These are phyloP conservation scores for Xylariaceae sp. DNA, from an alignment of 2,329 filamentous ascomycete genomes.

Conservation along the genomic window DNA sequence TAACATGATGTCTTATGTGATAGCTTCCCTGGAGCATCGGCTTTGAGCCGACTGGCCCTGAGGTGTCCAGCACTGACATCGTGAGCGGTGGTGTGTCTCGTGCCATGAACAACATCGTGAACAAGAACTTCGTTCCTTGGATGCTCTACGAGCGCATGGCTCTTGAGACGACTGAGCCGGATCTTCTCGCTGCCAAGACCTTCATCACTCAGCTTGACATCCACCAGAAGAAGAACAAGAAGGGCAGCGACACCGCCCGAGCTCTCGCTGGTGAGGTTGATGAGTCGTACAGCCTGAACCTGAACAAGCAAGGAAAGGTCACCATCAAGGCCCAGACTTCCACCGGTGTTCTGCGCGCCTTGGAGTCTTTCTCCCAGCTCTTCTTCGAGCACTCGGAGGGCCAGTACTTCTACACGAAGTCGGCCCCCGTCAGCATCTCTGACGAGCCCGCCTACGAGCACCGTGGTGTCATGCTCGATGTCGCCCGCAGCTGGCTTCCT, in stretches of 20 bases:
- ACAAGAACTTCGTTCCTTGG: constrained; percentile 69
- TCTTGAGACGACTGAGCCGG: constrained; percentile 59
- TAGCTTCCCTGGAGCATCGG: constrained; percentile 47
- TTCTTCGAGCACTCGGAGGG: constrained; percentile 66
- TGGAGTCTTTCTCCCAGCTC: constrained; percentile 73
- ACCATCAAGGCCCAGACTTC: constrained; percentile 61
- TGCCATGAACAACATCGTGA: constrained; percentile 59
- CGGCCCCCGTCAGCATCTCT: constrained; percentile 65
- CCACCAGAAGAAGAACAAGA: constrained; percentile 55
- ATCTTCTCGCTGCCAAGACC: constrained; percentile 37
- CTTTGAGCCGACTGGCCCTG: constrained; percentile 37
- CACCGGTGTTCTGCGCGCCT: constrained; percentile 63
- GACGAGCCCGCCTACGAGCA: constrained; percentile 71
- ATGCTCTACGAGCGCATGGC: constrained; percentile 61
- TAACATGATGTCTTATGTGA: constrained; percentile 19
- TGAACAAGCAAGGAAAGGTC: constrained; percentile 54
- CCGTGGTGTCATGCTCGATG: constrained; percentile 75
- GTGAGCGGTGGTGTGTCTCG: constrained; percentile 54
- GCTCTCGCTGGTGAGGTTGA: constrained; percentile 60
- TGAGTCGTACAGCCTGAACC: constrained; percentile 66
- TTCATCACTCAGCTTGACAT: constrained; percentile 58
- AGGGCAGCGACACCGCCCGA: constrained; percentile 52
- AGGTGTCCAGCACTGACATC: constrained; percentile 47
- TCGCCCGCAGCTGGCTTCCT: constrained; percentile 66
- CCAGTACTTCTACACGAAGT: constrained; percentile 57